Conservation (phyloP, 768 basidiomycete genomes). For the Mycena indigotica region DNA sequence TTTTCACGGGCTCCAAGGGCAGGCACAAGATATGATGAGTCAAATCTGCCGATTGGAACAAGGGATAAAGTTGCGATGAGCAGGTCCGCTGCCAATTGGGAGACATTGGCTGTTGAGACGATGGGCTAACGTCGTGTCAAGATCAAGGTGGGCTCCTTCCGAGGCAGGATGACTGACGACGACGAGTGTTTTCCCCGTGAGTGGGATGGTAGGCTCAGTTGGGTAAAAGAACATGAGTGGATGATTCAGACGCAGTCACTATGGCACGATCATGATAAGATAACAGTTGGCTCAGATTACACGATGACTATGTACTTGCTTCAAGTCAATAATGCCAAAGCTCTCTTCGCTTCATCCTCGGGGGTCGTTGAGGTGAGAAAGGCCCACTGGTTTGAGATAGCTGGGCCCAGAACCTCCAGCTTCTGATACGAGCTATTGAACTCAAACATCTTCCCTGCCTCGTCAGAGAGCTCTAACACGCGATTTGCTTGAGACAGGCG, state of each 20-base stretch:
- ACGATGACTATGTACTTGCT: too few species aligned
- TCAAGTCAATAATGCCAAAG: too few species aligned
- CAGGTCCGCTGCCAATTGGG: conserved; percentile 78
- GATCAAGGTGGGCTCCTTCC: conserved; percentile 4
- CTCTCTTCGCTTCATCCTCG: background rate
- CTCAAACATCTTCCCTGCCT: background rate
- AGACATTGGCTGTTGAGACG: conserved; percentile 79
- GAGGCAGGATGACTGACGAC: conserved; percentile 38
- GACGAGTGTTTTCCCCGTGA: conserved; percentile 45
- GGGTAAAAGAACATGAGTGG: conserved; percentile 39
- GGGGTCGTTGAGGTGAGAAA: background rate
- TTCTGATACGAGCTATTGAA: background rate
- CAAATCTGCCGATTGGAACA: conserved; percentile 60
- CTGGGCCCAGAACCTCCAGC: background rate
- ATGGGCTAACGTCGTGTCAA: conserved; percentile 48
- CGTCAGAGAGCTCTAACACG: background rate
- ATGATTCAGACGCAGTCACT: too few species aligned
- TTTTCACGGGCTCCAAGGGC: conserved; percentile 75
- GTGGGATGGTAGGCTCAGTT: conserved; percentile 22
- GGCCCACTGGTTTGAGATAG: background rate
- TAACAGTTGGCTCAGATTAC: too few species aligned
- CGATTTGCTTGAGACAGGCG: background rate
- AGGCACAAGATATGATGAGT: conserved; percentile 65
- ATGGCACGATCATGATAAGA: too few species aligned
- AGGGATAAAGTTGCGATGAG: conserved; percentile 69